These are phyloP conservation scores for Phlyctochytrium arcticum DNA, from an alignment of 192 early-diverging fungal genomes.

Conservation along the genomic window DNA sequence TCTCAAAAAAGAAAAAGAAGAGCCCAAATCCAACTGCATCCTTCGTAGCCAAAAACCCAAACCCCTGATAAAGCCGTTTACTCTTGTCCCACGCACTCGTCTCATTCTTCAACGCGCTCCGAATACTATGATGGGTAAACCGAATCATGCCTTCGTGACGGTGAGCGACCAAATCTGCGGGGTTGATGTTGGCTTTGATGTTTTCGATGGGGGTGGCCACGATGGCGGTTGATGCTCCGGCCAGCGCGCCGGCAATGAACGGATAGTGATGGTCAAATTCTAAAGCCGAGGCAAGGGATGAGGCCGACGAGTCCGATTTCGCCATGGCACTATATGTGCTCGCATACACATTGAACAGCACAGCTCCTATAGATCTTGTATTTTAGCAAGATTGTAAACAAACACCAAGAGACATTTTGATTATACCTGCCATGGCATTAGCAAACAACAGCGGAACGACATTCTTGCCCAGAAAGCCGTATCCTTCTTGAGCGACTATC, in stretches of 20 bases:
- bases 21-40: constrained; percentile 40
- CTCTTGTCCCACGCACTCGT: constrained; percentile 6
- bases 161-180: constrained; percentile 24
- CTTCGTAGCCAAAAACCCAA: constrained; percentile 26
- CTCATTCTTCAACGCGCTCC: constrained; percentile 14
- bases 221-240: constrained; percentile 40
- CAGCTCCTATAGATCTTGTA: too few relatives aligned
- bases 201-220: constrained; percentile 47
- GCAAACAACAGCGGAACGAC: constrained; percentile 43
- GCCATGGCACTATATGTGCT: background rate
- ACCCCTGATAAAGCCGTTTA: constrained; percentile 32
- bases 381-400: too few relatives aligned
- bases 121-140: constrained; percentile 15
- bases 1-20: constrained; percentile 54
- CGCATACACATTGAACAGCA: constrained; percentile 52
- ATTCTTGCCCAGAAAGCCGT: constrained; percentile 32
- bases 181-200: constrained; percentile 27
- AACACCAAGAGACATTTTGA: too few relatives aligned
- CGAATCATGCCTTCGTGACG: constrained; percentile 30
- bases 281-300: constrained; percentile 9
- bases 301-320: background rate
- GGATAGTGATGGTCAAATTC: constrained; percentile 25
- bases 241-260: constrained; percentile 41
- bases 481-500: constrained; percentile 39
- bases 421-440: constrained; percentile 42